These are phyloP conservation scores for Mycena vitilis DNA, from an alignment of 768 basidiomycete species.

Conservation along the genomic window DNA sequence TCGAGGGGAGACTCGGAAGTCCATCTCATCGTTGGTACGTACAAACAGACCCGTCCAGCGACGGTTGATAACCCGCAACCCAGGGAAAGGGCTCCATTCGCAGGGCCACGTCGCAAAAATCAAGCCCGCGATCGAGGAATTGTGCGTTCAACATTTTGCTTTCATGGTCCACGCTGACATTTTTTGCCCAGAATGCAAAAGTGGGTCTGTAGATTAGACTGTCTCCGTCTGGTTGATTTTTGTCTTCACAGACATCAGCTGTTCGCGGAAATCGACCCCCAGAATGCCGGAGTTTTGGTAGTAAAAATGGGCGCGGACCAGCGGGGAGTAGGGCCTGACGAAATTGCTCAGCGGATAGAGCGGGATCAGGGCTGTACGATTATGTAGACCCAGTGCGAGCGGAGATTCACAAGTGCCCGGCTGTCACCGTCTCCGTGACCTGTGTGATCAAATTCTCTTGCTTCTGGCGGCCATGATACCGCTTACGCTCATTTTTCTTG, in stretches of 20 bases:
- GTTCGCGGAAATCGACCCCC: conserved; percentile 78
- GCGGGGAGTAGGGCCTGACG: conserved; percentile 63
- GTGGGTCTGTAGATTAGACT: conserved; percentile 50
- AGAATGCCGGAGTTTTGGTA: conserved; percentile 87
- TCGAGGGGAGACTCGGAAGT: conserved; percentile 71
- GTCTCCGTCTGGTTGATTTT: background rate
- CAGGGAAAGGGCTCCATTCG: conserved; percentile 92
- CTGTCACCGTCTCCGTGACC: background rate
- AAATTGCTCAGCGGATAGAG: conserved; percentile 67
- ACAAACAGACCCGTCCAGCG: background rate
- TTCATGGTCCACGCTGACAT: background rate
- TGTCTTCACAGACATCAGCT: conserved; percentile 70
- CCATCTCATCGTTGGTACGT: conserved; percentile 86
- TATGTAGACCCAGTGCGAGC: conserved; percentile 59
- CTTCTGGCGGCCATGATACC: conserved; percentile 43
- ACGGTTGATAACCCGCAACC: background rate
- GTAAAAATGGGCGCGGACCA: conserved; percentile 65
- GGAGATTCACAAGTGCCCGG: too few species aligned
- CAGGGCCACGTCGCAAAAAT: conserved; percentile 82
- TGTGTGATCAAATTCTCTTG: conserved; percentile 31
- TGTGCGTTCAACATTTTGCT: conserved; percentile 42
- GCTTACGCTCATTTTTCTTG: conserved; percentile 65
- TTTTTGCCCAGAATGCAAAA: conserved; percentile 64
- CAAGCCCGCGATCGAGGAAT: conserved; percentile 90
- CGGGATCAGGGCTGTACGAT: conserved; percentile 70